Evolutionary conservation across 495 filamentous ascomycete genomes (phyloP).

Genomic region (Penicillium malachiteum): DNA sequence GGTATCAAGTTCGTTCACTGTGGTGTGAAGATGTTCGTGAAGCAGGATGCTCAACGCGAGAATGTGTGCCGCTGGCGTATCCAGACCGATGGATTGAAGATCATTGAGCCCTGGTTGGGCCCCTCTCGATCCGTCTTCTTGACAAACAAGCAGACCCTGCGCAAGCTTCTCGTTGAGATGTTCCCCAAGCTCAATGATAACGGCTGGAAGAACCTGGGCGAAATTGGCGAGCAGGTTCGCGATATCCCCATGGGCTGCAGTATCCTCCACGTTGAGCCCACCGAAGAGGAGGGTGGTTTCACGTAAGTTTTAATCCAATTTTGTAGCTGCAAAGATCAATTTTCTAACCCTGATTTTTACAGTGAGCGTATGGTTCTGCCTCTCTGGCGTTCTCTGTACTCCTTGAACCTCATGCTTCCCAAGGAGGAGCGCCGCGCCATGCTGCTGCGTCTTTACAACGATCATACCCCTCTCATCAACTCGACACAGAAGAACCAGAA

Average conservation of each 20-base stretch:
- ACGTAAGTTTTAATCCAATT: conserved; percentile 35
- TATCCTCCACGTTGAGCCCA: conserved; percentile 77
- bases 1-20: conserved; percentile 95
- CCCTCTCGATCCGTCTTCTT: conserved; percentile 71
- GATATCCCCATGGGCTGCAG: conserved; percentile 88
- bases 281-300: conserved; percentile 67
- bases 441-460: conserved; percentile 87
- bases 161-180: conserved; percentile 83
- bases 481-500: conserved; percentile 37
- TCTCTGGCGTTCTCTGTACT: conserved; percentile 84
- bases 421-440: conserved; percentile 95
- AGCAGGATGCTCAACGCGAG: conserved; percentile 84
- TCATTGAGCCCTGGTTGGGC: conserved; percentile 86
- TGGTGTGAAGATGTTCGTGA: conserved; percentile 97
- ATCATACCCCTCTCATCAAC: conserved; percentile 65
- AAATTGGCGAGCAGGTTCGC: conserved; percentile 81
- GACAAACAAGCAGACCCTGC: conserved; percentile 71
- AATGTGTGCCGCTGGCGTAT: conserved; percentile 91
- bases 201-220: conserved; percentile 72
- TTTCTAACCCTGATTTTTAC: conserved; percentile 16
- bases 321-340: not conserved
- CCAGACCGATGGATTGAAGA: conserved; percentile 86
- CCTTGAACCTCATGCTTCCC: conserved; percentile 91
- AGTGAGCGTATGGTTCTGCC: conserved; percentile 82
- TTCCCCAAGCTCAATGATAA: conserved; percentile 76